Evolutionary conservation across 306 rosid species (phyloP).

Genomic region (Ochetophila trinervis): DNA sequence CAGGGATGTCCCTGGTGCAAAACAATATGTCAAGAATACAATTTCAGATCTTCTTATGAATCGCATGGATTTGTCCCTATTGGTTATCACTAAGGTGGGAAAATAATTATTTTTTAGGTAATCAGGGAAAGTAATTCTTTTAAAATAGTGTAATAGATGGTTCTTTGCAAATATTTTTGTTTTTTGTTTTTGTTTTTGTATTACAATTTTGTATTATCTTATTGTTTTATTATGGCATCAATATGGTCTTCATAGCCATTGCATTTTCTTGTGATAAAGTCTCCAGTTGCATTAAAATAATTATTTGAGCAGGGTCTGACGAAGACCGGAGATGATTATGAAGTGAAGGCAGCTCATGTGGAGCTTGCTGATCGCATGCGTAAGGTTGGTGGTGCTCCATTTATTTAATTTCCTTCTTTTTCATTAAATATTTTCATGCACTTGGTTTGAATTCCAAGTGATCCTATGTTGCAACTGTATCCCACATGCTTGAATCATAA

Average conservation of each 20-base stretch:
- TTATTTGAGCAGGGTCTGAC: slow-evolving; percentile 68
- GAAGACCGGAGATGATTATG: slow-evolving; percentile 96
- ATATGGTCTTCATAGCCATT: neutral
- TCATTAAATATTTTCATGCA: neutral
- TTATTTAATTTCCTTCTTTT: slow-evolving; percentile 11
- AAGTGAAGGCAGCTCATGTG: slow-evolving; percentile 94
- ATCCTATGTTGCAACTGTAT: neutral
- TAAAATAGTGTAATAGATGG: slow-evolving; percentile 5
- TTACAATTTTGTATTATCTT: neutral
- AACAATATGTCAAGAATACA: slow-evolving; percentile 83
- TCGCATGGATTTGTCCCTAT: slow-evolving; percentile 93
- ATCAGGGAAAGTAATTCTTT: slow-evolving; percentile 16
- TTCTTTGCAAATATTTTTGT: no score
- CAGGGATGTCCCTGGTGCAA: slow-evolving; percentile 89
- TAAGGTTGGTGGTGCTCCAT: slow-evolving; percentile 57
- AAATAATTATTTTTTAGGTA: slow-evolving; percentile 6
- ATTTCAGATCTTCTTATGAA: slow-evolving; percentile 98
- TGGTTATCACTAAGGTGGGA: slow-evolving; percentile 90
- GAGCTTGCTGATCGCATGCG: slow-evolving; percentile 99
- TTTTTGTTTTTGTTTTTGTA: slow-evolving; percentile 2
- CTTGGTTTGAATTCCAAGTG: neutral
- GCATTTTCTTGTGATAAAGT: neutral
- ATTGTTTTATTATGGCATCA: slow-evolving; percentile 6
- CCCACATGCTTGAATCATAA: neutral
- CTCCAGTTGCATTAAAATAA: slow-evolving; percentile 11